A percentile compares a stretch with the other conserved stretches of the same genome.
phyloP scores from a whole-genome alignment of 495 filamentous ascomycete species.

The Filosporella fistucella region DNA sequence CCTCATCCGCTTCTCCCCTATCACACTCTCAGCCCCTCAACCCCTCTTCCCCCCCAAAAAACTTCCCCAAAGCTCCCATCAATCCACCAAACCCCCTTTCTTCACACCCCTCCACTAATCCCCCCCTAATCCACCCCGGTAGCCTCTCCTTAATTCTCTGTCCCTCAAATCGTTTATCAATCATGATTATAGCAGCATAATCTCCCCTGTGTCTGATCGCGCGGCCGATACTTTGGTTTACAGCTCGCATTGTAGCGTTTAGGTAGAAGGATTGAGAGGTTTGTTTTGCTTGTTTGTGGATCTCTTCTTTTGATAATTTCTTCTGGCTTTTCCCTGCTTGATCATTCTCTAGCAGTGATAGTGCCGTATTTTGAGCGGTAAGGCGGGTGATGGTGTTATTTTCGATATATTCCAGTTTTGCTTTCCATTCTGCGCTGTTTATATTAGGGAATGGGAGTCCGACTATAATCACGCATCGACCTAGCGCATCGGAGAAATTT shows the following conservation, averaged over 20 bases:
- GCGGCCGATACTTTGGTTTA: conserved; percentile 93
- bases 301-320: conserved; percentile 17
- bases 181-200: conserved; percentile 83
- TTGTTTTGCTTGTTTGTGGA: conserved; percentile 46
- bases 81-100: conserved; percentile 45
- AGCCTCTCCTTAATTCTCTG: conserved; percentile 71
- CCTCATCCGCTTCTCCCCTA: no score
- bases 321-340: no score
- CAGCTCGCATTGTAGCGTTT: conserved; percentile 92
- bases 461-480: conserved; percentile 82
- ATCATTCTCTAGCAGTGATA: no score
- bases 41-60: conserved; percentile 46
- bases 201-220: conserved; percentile 86
- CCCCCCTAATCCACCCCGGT: conserved; percentile 79
- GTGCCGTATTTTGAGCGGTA: conserved; percentile 13
- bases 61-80: conserved; percentile 48
- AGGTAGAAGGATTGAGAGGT: conserved; percentile 83
- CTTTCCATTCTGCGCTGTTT: conserved; percentile 85
- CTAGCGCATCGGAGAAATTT: conserved; percentile 92
- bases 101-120: conserved; percentile 43
- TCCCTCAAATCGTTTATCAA: conserved; percentile 72
- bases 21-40: no score
- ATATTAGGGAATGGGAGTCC: conserved; percentile 93
- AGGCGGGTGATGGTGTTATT: conserved; percentile 50
- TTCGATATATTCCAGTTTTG: conserved; percentile 83